phyloP scores from a whole-genome alignment of 768 basidiomycete species.

The Cystofilobasidium capitatum region DNA sequence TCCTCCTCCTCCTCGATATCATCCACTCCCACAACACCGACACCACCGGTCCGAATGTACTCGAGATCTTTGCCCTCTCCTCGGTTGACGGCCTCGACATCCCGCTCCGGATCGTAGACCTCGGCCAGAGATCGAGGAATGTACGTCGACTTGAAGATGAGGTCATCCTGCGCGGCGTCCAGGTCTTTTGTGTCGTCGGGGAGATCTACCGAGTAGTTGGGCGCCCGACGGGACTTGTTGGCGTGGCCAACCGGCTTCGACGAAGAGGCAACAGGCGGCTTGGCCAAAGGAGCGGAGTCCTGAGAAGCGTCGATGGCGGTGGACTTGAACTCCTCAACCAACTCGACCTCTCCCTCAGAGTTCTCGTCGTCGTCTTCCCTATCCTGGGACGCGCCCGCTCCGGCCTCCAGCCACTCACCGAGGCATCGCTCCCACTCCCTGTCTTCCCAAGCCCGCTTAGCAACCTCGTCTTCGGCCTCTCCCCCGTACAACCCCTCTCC shows the following conservation, averaged over 20 bases:
- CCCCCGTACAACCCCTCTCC: slow-evolving; percentile 30
- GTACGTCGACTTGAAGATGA: slow-evolving; percentile 78
- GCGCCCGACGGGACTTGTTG: not conserved
- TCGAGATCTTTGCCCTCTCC: slow-evolving; percentile 69
- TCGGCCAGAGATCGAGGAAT: slow-evolving; percentile 88
- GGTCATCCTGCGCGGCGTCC: slow-evolving; percentile 59
- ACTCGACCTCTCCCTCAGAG: slow-evolving; percentile 6
- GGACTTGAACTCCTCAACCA: slow-evolving; percentile 12
- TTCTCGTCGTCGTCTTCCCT: slow-evolving; percentile 30
- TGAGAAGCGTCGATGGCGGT: not conserved
- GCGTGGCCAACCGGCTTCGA: not conserved
- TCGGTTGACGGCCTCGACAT: slow-evolving; percentile 61
- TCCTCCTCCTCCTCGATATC: slow-evolving; percentile 28
- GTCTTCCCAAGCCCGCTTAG: slow-evolving; percentile 30
- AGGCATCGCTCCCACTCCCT: slow-evolving; percentile 29
- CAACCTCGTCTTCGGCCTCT: slow-evolving; percentile 31
- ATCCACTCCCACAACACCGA: slow-evolving; percentile 51
- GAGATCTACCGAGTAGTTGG: not conserved
- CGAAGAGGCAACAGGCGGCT: not conserved
- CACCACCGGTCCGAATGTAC: slow-evolving; percentile 75
- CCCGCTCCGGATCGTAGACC: slow-evolving; percentile 88
- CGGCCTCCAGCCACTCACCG: slow-evolving; percentile 2
- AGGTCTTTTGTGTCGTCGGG: slow-evolving; percentile 12
- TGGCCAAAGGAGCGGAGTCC: not conserved
- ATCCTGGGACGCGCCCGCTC: not conserved